Evolutionary conservation across 441 rosid species (phyloP).

Genomic region (Euphorbia corollata): DNA sequence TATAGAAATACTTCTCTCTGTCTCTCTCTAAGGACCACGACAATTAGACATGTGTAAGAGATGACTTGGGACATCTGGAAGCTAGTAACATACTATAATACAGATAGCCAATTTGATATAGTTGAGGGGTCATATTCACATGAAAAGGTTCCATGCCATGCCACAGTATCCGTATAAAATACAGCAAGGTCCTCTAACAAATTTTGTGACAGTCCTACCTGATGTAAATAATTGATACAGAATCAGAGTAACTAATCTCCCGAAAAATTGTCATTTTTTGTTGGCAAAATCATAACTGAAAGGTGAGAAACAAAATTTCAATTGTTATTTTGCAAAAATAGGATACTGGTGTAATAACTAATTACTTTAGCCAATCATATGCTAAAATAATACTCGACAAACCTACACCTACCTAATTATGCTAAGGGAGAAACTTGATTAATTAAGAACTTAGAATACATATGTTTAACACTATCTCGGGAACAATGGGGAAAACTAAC

Average conservation of each 20-base stretch:
- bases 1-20: neutral
- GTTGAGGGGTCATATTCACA: constrained; percentile 5
- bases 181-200: neutral
- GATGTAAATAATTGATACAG: neutral
- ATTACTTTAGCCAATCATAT: neutral
- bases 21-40: neutral
- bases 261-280: neutral
- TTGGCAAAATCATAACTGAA: neutral
- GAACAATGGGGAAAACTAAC: neutral
- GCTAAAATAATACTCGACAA: neutral
- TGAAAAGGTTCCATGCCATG: neutral
- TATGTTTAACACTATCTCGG: neutral
- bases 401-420: neutral
- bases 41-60: constrained; percentile 13
- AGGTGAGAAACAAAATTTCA: neutral
- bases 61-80: neutral
- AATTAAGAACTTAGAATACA: too few species aligned
- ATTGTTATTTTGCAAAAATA: neutral
- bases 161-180: neutral
- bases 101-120: neutral
- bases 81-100: neutral
- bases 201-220: neutral
- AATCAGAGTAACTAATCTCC: neutral
- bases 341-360: neutral
- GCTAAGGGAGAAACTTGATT: neutral